Base-by-base conservation (phyloP, 208 protist genomes). In the Leishmania gerbilli region DNA sequence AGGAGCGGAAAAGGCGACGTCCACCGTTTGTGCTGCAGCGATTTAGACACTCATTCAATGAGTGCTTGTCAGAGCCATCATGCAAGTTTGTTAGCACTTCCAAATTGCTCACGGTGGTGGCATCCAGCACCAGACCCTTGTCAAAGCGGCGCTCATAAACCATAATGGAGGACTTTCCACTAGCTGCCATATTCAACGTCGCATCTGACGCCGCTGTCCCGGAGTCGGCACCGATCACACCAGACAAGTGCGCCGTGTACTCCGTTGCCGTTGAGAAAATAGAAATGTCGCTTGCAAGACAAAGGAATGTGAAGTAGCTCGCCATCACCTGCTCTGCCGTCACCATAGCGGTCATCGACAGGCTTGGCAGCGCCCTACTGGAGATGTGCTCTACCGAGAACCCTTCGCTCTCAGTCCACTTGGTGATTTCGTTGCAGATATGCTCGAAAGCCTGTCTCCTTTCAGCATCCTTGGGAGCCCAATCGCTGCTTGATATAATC, bases 21-120 rank as follows among this genome's bases (percentile, higher is more conserved):
- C 95, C 95, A 69, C 91, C 92, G 84, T 94, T 95, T 1, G 95
- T 96, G 49, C 69, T 84, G 79, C 93, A 96, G 45, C 80, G 83
- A 75, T 96, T 95, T 17, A 97, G 60, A 51, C 86, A 89, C 55
- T 89, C 74, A 71, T 94, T 87, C 69, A 97, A 72, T n/a, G 92
- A 93, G 40, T 91, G 84, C n/a, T 80, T 91, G 72, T 89, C 92
- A 51, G 83, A 80, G 24, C 91, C 91, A 80, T 97, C 95, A 13
- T 90, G 85, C n/a, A 96, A 79, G 69, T 97, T 97, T n/a, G 75
- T 84, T 24, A 96, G 83, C 21, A 97, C 74, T 83, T 97, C 93
- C 37, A 97, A 79, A 78, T 96, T 96, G 81, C 87, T 89, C 11
- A 96, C 75, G 9, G 92, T 95, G 40, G 72, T 84, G 21, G 92